Conservation (phyloP, 345 rosid genomes). For the Hibiscus trionum region DNA sequence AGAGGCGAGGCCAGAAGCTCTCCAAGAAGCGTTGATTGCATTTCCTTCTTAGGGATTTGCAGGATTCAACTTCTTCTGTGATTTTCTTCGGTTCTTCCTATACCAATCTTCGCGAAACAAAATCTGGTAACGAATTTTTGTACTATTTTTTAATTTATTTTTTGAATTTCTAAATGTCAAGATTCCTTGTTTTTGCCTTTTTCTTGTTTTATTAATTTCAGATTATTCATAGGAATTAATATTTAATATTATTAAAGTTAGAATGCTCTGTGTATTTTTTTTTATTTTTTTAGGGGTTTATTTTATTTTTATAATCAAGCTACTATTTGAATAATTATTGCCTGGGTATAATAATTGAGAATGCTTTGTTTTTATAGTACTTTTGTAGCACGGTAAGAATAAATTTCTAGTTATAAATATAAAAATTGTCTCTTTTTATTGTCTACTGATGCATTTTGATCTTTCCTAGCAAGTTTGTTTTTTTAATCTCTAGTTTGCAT, state of each 20-base stretch:
- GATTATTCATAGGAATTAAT: neutral
- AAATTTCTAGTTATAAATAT: neutral
- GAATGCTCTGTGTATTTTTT: neutral
- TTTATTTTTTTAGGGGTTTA: neutral
- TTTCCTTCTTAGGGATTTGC: slow-evolving; percentile 1
- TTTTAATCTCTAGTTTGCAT: neutral
- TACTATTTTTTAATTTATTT: neutral
- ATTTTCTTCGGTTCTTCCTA: neutral
- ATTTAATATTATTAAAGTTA: neutral
- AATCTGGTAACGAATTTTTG: neutral
- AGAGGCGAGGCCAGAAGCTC: neutral
- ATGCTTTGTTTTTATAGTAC: neutral
- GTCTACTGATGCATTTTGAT: neutral
- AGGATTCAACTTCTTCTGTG: neutral
- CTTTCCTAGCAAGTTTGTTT: neutral
- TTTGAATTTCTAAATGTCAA: neutral
- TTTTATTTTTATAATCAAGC: neutral
- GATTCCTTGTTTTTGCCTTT: neutral
- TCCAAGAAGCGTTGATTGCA: neutral
- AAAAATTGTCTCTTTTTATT: neutral
- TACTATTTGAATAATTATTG: neutral
- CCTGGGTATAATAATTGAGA: neutral
- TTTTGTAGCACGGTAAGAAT: neutral
- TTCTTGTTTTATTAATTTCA: neutral
- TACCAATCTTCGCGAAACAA: neutral